Base-by-base conservation (phyloP, 495 filamentous ascomycete genomes). In the Penicillium pancosmium region DNA sequence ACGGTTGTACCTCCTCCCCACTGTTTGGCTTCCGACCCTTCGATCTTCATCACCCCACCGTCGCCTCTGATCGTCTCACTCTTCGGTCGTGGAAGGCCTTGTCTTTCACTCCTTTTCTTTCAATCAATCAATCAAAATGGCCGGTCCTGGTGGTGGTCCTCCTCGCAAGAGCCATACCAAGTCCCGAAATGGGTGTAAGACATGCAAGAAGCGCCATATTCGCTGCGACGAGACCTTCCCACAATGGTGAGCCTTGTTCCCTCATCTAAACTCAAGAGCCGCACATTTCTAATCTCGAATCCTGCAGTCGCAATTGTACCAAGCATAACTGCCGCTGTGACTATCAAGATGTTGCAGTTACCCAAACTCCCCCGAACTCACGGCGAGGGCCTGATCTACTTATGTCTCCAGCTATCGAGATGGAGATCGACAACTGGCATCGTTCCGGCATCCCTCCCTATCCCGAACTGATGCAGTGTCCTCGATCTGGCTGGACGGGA, bases 311-410 rank as follows among this genome's bases (percentile, higher is more conserved):
- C 60, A 98, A 98, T 75, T 98, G 94, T 76, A 97, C 93, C 54
- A 98, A 98, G 73, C 94, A 98, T 74, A 96, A 96, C 78, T 93
- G 95, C 65, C 88, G 92, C 68, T 98, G 94, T 75, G 93, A 96
- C 65, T 98, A 98, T 74, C 93, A 95, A 83, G 92, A 97, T 67
- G 83, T 84, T 56, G 70, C 78, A 3, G 78, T 85, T 31, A 78
- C 83, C 23, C 80, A 86, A 62, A 85, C 87, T 55, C 77, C 86
- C 57, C 80, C 86, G 33, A 73, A 78, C 27, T 83, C 84, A 61
- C 87, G 88, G 50, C 86, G 89, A 67, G 86, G 86, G 66, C 84
- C 89, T 31, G 86, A 93, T 77, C 84, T 94, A 19, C 82, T 92
- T 71, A 89, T 91, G 86, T 91, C 89, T 50, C 85, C 89, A 40